Evolutionary conservation across 2,329 filamentous ascomycete species (phyloP).

Genomic region (Reticulascus tulasneorum): DNA sequence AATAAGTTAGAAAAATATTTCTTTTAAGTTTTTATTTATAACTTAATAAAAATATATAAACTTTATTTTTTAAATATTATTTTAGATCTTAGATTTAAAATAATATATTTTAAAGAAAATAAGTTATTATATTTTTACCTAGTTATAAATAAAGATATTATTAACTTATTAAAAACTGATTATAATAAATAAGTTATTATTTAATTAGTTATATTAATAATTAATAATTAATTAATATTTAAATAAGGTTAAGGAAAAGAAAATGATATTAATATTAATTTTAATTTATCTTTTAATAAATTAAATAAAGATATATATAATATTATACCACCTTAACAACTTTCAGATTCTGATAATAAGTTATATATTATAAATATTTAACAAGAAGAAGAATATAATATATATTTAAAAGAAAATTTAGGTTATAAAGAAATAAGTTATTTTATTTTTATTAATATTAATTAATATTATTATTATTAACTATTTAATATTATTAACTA

Average conservation of each 20-base stretch:
- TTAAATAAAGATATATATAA: neutral
- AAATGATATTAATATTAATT: neutral
- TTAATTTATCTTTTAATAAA: neutral
- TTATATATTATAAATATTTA: neutral
- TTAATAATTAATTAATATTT: neutral
- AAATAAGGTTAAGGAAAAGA: neutral
- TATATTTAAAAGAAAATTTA: neutral
- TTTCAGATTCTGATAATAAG: neutral
- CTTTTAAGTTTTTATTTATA: neutral
- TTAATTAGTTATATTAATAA: neutral
- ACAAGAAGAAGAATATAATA: neutral
- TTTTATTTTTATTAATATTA: neutral
- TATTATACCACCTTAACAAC: neutral
- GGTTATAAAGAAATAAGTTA: neutral
- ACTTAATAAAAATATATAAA: constrained; percentile 1
- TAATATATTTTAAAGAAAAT: neutral
- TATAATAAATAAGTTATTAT: neutral
- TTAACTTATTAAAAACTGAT: neutral
- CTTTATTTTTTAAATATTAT: no score
- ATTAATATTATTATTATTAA: neutral
- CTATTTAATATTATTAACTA: no score
- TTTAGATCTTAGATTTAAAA: neutral
- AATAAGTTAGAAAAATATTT: neutral
- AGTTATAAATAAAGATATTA: neutral
- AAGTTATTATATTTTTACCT: neutral